phyloP scores from a whole-genome alignment of 148 eudicot species.

The Amaranthus palmeri region DNA sequence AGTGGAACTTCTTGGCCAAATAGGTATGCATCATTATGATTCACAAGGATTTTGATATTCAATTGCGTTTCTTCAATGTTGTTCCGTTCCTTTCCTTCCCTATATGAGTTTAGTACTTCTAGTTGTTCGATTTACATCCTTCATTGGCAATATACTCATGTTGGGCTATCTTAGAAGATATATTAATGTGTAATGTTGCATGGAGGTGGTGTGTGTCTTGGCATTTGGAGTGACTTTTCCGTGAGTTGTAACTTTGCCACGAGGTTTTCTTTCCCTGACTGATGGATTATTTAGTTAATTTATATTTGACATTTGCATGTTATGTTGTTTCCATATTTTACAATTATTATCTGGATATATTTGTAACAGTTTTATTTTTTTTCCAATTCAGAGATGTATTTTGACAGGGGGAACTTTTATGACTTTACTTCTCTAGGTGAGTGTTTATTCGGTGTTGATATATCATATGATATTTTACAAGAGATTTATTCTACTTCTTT shows the following conservation, averaged over 20 bases:
- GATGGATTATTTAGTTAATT: slow-evolving; percentile 1
- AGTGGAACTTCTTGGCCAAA: slow-evolving; percentile 97
- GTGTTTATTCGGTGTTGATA: slow-evolving; percentile 16
- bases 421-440: slow-evolving; percentile 90
- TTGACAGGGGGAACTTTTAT: slow-evolving; percentile 80
- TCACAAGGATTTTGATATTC: not conserved
- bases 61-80: not conserved
- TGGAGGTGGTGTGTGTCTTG: not conserved
- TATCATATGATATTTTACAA: not conserved
- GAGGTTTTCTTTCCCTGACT: not conserved
- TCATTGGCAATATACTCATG: not conserved
- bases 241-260: not conserved
- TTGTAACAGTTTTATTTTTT: slow-evolving; percentile 4
- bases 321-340: slow-evolving; percentile 1
- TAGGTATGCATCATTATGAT: slow-evolving; percentile 43
- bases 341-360: not conserved
- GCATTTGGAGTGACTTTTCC: not conserved
- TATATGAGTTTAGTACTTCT: not conserved
- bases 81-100: not conserved
- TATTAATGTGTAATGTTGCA: not conserved
- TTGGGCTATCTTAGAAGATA: not conserved
- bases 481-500: not conserved
- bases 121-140: not conserved
- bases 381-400: slow-evolving; percentile 79
- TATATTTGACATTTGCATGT: slow-evolving; percentile 7